These are phyloP conservation scores for Ensete ventricosum DNA, from an alignment of 176 grass and related monocot genomes.

Conservation along the genomic window DNA sequence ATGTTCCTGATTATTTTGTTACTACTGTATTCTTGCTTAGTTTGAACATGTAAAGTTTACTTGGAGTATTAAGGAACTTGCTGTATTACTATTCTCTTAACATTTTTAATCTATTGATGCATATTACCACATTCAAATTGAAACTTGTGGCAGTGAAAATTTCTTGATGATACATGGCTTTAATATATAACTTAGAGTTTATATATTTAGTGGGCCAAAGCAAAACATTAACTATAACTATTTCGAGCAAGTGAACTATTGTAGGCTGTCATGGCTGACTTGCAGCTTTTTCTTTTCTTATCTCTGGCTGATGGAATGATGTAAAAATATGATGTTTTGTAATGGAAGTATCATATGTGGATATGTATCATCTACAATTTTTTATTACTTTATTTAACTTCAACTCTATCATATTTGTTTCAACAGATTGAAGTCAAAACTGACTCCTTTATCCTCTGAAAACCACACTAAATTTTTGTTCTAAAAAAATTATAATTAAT, in stretches of 20 bases:
- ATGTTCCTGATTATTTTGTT: not conserved
- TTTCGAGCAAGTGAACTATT: not conserved
- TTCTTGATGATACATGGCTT: no score
- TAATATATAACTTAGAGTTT: no score
- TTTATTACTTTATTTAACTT: no score
- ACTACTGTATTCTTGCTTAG: not conserved
- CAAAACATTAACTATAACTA: not conserved
- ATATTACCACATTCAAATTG: not conserved
- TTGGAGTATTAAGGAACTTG: not conserved
- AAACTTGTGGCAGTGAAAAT: no score
- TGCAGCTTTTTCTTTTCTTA: not conserved
- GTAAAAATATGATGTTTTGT: not conserved
- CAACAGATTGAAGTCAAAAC: no score
- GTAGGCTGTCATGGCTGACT: not conserved
- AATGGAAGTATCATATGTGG: no score
- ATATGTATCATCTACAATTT: no score
- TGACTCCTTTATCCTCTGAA: no score
- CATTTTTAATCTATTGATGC: not conserved
- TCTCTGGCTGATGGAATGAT: not conserved
- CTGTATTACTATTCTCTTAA: not conserved
- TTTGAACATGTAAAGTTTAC: not conserved
- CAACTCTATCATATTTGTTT: no score
- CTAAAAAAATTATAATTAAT: no score
- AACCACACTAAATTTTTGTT: no score
- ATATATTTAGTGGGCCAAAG: no score